Conservation (phyloP, 78 protist genomes). For the Emiliania huxleyi region DNA sequence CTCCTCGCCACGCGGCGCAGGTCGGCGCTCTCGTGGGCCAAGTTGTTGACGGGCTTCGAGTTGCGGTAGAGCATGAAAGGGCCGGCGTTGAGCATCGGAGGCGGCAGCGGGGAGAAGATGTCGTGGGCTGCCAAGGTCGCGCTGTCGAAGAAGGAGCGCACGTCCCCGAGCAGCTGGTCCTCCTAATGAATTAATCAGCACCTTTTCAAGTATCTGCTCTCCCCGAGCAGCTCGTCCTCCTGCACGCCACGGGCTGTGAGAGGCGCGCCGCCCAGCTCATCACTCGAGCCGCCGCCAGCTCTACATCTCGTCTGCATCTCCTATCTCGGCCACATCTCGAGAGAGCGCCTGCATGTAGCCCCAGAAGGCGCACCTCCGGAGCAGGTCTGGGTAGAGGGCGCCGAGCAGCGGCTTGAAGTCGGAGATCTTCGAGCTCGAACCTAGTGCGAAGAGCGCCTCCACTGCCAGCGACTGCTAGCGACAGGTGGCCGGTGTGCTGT, state of each 20-base stretch:
- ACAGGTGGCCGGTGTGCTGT: too few relatives aligned
- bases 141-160: not conserved
- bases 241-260: too few relatives aligned
- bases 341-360: not conserved
- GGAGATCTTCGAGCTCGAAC: not conserved
- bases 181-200: too few relatives aligned
- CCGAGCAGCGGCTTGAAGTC: conserved; percentile 3
- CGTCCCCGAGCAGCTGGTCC: not conserved
- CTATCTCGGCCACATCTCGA: too few relatives aligned
- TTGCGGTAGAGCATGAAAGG: conserved; percentile 2
- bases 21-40: not conserved
- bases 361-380: not conserved
- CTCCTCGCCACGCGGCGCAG: not conserved
- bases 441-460: too few relatives aligned
- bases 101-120: not conserved
- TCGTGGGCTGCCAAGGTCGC: not conserved
- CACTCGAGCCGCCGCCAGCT: too few relatives aligned
- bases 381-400: not conserved
- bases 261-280: too few relatives aligned
- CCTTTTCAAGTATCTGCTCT: too few relatives aligned
- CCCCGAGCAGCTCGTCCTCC: too few relatives aligned
- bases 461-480: too few relatives aligned
- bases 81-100: not conserved
- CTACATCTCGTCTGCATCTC: too few relatives aligned
- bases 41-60: not conserved